Percentiles rank a stretch among this genome's conserved stretches.
Conservation (phyloP, 768 basidiomycete species). For the Coprinopsis strossmayeri region DNA sequence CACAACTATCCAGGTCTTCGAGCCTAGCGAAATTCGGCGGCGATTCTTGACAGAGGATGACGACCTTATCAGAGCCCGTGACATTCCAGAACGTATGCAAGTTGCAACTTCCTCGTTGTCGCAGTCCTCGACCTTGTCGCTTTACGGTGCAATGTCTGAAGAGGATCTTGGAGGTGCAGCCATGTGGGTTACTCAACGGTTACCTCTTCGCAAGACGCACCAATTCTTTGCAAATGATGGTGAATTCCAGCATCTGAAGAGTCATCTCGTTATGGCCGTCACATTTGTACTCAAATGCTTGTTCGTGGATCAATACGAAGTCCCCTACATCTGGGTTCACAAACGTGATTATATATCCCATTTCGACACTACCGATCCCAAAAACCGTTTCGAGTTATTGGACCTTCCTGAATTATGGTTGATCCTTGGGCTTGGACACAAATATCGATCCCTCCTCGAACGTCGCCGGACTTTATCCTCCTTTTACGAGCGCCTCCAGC, state of each 20-base stretch:
- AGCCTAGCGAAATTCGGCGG: conserved; percentile 91
- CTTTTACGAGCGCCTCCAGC: conserved; percentile 62
- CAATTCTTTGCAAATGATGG: conserved; percentile 70
- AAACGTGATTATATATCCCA: conserved; percentile 86
- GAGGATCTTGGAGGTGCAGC: conserved; percentile 77
- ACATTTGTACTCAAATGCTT: conserved; percentile 72
- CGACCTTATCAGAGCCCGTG: conserved; percentile 82
- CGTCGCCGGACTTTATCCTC: conserved; percentile 55
- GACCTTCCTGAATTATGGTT: conserved; percentile 81
- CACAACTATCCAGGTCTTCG: conserved; percentile 69
- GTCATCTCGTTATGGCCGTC: conserved; percentile 72
- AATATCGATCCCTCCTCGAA: conserved; percentile 81
- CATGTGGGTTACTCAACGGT: conserved; percentile 78
- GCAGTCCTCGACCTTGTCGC: conserved; percentile 48
- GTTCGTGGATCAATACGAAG: conserved; percentile 86
- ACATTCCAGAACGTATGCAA: conserved; percentile 96
- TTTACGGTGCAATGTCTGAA: conserved; percentile 58
- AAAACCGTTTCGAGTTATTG: conserved; percentile 65
- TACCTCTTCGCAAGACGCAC: conserved; percentile 64
- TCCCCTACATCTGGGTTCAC: conserved; percentile 93
- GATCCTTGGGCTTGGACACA: conserved; percentile 83
- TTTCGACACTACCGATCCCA: conserved; percentile 63
- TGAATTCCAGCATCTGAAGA: conserved; percentile 49
- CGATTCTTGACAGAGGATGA: conserved; percentile 90
- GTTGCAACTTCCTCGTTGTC: conserved; percentile 83